Conservation (phyloP, 805 yeast genomes). For the Blastobotrys terrestris region DNA sequence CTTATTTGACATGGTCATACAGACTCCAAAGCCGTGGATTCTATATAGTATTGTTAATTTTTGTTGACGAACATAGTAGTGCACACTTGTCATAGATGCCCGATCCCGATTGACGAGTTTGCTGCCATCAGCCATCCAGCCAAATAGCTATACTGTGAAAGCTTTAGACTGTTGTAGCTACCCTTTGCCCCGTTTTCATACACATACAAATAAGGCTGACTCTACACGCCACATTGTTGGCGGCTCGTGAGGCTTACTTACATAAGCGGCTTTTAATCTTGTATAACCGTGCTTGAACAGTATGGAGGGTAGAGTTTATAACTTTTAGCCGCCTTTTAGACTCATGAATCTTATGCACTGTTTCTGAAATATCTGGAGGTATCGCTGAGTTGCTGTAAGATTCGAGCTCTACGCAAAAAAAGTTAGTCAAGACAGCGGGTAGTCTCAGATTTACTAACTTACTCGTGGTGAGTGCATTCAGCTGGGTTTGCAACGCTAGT, state of each 20-base stretch:
- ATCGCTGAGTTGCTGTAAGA: conserved; percentile 11
- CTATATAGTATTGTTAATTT: no score
- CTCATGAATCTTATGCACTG: conserved; percentile 7
- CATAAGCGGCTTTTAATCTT: conserved; percentile 4
- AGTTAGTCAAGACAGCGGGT: background rate
- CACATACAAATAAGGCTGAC: no score
- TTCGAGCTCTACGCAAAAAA: conserved; percentile 10
- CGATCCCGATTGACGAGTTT: no score
- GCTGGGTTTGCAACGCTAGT: conserved; percentile 14
- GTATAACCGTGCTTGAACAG: background rate
- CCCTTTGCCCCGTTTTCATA: no score
- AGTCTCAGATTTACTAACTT: conserved; percentile 6
- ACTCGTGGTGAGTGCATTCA: conserved; percentile 17
- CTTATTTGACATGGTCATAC: no score
- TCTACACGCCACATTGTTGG: no score
- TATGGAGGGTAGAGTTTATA: background rate
- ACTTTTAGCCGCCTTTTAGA: conserved; percentile 13
- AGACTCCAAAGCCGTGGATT: no score
- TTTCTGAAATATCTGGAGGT: conserved; percentile 6
- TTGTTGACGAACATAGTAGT: no score
- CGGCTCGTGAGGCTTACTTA: background rate
- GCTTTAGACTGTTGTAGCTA: no score
- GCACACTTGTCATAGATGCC: no score
- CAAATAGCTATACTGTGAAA: no score
- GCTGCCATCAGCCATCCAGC: no score